Percentiles rank a stretch among this genome's conserved stretches.
Conservation (phyloP, 2,329 filamentous ascomycete species). For the Samsoniella hepiali region DNA sequence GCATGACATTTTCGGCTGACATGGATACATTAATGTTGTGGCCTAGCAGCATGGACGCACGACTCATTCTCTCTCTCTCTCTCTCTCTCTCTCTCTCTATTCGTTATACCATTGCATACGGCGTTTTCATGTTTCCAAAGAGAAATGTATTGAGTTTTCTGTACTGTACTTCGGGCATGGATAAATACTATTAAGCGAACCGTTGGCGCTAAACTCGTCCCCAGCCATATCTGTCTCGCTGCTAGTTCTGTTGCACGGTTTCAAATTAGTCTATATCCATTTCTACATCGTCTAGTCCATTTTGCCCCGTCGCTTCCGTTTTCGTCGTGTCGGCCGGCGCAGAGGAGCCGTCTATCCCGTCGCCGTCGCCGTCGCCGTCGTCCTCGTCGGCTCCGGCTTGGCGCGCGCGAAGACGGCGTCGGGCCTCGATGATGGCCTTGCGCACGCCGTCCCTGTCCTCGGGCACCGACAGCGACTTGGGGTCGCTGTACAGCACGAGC, state of each 20-base stretch:
- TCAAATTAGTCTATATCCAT: slow-evolving; percentile 61
- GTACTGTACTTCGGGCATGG: not conserved
- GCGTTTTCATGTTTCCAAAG: slow-evolving; percentile 8
- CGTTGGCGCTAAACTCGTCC: not conserved
- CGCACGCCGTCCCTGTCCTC: slow-evolving; percentile 73
- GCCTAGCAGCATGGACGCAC: not conserved
- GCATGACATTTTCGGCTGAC: not conserved
- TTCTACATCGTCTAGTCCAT: slow-evolving; percentile 52
- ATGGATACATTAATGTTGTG: not conserved
- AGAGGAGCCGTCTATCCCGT: slow-evolving; percentile 23
- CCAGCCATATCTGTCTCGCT: too few species aligned
- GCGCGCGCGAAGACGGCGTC: slow-evolving; percentile 62
- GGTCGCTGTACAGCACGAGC: slow-evolving; percentile 81
- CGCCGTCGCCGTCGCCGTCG: slow-evolving; percentile 30
- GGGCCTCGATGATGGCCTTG: slow-evolving; percentile 77
- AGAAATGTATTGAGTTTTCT: not conserved
- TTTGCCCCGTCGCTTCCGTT: slow-evolving; percentile 16
- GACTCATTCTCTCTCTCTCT: not conserved
- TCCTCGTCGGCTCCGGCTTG: slow-evolving; percentile 34
- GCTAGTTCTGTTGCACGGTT: not conserved
- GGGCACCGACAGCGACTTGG: slow-evolving; percentile 71
- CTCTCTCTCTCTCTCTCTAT: not conserved
- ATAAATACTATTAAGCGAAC: not conserved
- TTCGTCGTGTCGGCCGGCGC: not conserved
- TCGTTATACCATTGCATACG: slow-evolving; percentile 10